Evolutionary conservation across 441 rosid genomes (phyloP).

Genomic region (Gossypium aridum): DNA sequence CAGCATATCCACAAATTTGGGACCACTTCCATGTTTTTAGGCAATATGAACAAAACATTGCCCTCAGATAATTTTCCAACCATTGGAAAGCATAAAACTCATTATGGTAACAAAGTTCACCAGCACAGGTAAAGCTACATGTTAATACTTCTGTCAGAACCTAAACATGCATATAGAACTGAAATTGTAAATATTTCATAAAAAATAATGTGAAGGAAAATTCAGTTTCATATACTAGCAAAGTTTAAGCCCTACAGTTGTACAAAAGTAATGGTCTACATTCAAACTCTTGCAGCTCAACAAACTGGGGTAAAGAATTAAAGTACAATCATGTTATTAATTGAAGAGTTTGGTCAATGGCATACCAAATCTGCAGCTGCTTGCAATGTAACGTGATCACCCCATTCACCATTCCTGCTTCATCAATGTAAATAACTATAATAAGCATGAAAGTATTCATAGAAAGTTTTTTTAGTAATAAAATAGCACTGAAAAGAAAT

Average conservation of each 20-base stretch:
- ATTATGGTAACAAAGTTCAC: neutral
- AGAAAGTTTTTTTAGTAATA: conserved; percentile 1
- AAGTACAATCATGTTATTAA: neutral
- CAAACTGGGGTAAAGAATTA: neutral
- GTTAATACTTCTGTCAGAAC: neutral
- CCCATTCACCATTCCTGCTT: conserved; percentile 81
- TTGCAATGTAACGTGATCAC: conserved; percentile 89
- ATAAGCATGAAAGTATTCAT: conserved; percentile 1
- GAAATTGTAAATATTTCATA: neutral
- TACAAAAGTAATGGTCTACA: neutral
- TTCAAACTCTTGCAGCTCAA: neutral
- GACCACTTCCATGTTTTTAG: neutral
- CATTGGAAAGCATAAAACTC: neutral
- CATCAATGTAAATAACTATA: conserved; percentile 6
- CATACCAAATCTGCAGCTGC: conserved; percentile 70
- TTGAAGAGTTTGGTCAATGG: neutral
- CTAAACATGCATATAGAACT: neutral
- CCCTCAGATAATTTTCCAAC: neutral
- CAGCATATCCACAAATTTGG: neutral
- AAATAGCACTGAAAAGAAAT: neutral
- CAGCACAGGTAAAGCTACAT: neutral
- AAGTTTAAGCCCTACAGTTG: neutral
- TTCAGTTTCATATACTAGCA: neutral
- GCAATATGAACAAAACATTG: neutral
- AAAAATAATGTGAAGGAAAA: neutral